Evolutionary conservation across 73 alveolate species (phyloP).

Genomic region (Stentor roeselii): DNA sequence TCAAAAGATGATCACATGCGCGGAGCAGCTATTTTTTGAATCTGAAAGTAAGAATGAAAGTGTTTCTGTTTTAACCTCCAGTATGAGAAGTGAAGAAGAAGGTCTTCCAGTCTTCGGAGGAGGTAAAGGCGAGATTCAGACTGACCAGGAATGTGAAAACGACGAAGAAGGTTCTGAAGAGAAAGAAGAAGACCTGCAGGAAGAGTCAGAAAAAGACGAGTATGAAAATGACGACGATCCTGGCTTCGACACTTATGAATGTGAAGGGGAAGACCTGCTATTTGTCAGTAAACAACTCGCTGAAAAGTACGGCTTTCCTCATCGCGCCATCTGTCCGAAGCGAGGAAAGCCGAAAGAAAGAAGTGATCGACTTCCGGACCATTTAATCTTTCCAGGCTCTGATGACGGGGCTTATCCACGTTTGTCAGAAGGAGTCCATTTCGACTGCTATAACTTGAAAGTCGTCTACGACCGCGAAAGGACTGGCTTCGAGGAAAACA

Average conservation of each 20-base stretch:
- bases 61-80: conserved; percentile 32
- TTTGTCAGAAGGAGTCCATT: conserved; percentile 86
- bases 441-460: conserved; percentile 92
- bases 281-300: conserved; percentile 91
- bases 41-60: conserved; percentile 18
- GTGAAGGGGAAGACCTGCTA: conserved; percentile 84
- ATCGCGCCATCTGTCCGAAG: conserved; percentile 82
- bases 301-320: conserved; percentile 87
- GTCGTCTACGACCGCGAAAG: conserved; percentile 97
- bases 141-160: conserved; percentile 2
- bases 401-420: conserved; percentile 95
- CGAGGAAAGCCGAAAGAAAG: conserved; percentile 25
- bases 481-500: conserved; percentile 98
- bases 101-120: conserved; percentile 47
- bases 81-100: conserved; percentile 45
- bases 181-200: conserved; percentile 20
- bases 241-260: conserved; percentile 93
- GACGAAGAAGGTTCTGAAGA: conserved; percentile 36
- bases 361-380: conserved; percentile 59
- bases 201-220: conserved; percentile 68
- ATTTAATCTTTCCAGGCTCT: conserved; percentile 83
- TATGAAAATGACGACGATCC: conserved; percentile 97
- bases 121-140: conserved; percentile 27
- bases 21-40: conserved; percentile 48
- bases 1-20: conserved; percentile 82